Conservation (phyloP, 257 asterid genomes). For the Plantago major region DNA sequence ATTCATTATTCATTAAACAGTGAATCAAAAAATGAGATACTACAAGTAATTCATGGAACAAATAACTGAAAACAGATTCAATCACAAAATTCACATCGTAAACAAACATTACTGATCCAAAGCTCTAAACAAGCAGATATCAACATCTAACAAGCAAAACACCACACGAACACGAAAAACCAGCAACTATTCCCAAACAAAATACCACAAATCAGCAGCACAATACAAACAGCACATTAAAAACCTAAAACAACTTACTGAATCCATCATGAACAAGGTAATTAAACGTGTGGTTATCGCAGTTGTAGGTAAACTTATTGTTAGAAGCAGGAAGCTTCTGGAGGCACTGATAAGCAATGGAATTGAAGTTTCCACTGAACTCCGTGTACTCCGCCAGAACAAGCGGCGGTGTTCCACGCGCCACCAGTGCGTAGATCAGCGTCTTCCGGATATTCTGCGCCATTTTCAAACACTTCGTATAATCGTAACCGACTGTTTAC, state of each 20-base stretch:
- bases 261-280: conserved; percentile 64
- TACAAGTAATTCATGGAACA: conserved; percentile 10
- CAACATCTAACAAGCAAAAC: not conserved
- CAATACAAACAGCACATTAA: not conserved
- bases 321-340: conserved; percentile 56
- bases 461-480: conserved; percentile 21
- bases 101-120: too few species aligned
- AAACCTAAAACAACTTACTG: conserved; percentile 29
- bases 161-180: too few species aligned
- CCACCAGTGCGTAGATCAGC: conserved; percentile 64
- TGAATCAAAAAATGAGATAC: not conserved
- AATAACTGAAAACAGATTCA: not conserved
- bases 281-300: conserved; percentile 66
- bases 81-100: not conserved
- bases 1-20: not conserved
- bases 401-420: conserved; percentile 55
- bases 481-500: conserved; percentile 4
- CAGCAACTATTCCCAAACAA: not conserved
- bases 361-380: conserved; percentile 68
- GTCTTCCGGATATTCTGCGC: conserved; percentile 41
- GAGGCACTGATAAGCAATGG: conserved; percentile 58
- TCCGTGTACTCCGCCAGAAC: conserved; percentile 56
- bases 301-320: conserved; percentile 62
- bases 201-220: conserved; percentile 16
- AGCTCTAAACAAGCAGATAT: not conserved